Evolutionary conservation across 805 yeast species (phyloP), one percentile per base, ranked within the genome.

Genomic region (Kuraishia floccosa): DNA sequence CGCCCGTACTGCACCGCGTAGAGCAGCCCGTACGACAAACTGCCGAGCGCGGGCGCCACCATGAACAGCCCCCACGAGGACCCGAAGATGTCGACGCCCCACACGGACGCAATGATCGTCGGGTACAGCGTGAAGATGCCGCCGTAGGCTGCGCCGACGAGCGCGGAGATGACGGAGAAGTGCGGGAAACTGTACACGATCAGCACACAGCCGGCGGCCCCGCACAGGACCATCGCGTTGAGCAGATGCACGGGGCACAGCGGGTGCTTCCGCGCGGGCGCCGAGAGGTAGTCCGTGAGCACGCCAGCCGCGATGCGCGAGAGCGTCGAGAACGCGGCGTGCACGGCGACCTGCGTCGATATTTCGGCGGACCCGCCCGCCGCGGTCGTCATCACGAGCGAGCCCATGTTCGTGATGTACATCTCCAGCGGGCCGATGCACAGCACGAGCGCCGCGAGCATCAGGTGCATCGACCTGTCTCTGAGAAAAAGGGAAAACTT

Each of bases 21-120:
- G 9, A 76, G 39, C 30, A 81, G 44, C 5, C 94, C 87, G 43
- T 68, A 81, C 3, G 70, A 37, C 4, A 80, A 60, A 2, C 89
- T 63, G 2, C 95, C 94, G 3, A 83, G 39, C 0, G 96, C 95
- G 1, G 96, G 96, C 0, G 94, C 94, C 25, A 82, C 62, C 71
- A 86, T 76, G 47, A 84, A 80, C 20, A 80, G 60, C 2, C 96
- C 96, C 84, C 95, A 89, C 2, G 89, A 81, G 2, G 94, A 81
- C 0, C 96, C 97, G 53, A 89, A 73, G 21, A 82, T 68, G 26
- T 81, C 86, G 15, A 81, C 67, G 0, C 96, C 96, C 86, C 95
- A 91, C 3, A 82, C 72, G 4, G 77, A 63, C 2, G 94, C 78
- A 11, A 86, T 72, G 10, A 86, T 64, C 0, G 94, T 80, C 3